Evolutionary conservation across 345 rosid genomes (phyloP).

Genomic region (Nasturtium officinale): DNA sequence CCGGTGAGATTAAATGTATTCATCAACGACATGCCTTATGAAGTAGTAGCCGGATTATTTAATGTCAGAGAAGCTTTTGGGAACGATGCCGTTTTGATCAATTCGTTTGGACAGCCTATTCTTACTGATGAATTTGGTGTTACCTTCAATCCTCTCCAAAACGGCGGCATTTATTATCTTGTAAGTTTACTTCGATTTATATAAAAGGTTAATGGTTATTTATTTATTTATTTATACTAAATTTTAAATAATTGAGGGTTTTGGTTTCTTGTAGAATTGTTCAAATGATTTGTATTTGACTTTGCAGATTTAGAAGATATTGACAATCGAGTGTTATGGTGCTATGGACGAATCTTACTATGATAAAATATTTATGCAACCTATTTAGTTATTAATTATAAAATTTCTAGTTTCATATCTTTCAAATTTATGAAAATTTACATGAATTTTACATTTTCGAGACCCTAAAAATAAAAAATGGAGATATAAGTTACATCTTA

Average conservation of each 20-base stretch:
- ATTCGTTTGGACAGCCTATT: constrained; percentile 75
- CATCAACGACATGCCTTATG: constrained; percentile 77
- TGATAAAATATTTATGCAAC: neutral
- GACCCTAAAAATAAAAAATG: constrained; percentile 6
- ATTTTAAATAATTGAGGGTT: neutral
- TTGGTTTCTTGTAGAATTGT: neutral
- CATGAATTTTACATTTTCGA: neutral
- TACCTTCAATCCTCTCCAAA: constrained; percentile 77
- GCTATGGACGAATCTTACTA: neutral
- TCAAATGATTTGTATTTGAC: neutral
- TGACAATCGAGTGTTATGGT: neutral
- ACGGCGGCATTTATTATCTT: constrained; percentile 77
- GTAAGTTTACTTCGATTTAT: constrained; percentile 26
- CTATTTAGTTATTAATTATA: neutral
- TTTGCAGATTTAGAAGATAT: constrained; percentile 39
- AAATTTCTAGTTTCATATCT: neutral
- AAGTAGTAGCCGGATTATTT: constrained; percentile 64
- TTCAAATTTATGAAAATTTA: neutral
- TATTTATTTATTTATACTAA: neutral
- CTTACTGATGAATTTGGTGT: constrained; percentile 79
- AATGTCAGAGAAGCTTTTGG: constrained; percentile 84
- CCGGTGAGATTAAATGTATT: constrained; percentile 60
- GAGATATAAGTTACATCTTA: neutral
- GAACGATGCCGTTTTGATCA: constrained; percentile 65
- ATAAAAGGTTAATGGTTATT: no score